Percentiles rank a stretch among this genome's conserved stretches.
Evolutionary conservation across 805 yeast species (phyloP).

Genomic region (Ogataea allantospora): DNA sequence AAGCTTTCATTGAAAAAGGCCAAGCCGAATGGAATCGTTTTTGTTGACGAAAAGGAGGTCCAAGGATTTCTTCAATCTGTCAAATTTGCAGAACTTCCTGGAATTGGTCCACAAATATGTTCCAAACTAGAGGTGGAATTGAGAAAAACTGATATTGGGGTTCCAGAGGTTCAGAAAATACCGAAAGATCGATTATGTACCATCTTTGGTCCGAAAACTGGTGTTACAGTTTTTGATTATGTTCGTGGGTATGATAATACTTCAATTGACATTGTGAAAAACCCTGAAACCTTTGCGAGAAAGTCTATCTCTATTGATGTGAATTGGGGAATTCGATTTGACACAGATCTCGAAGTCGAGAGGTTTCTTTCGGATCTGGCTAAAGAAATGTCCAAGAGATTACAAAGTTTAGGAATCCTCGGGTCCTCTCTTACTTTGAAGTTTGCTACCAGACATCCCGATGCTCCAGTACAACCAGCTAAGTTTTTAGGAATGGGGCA

Average conservation of each 20-base stretch:
- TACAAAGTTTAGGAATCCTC: constrained; percentile 43
- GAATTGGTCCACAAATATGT: constrained; percentile 55
- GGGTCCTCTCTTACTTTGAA: constrained; percentile 65
- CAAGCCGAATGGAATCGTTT: constrained; percentile 71
- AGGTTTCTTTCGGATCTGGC: constrained; percentile 57
- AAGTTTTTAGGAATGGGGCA: constrained; percentile 84
- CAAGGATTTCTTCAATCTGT: constrained; percentile 38
- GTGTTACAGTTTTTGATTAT: constrained; percentile 56
- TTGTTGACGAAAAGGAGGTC: constrained; percentile 33
- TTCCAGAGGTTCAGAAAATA: constrained; percentile 40
- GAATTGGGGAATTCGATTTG: constrained; percentile 85
- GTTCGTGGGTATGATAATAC: constrained; percentile 69
- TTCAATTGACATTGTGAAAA: constrained; percentile 49
- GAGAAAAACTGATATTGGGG: constrained; percentile 24
- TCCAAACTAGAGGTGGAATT: constrained; percentile 43
- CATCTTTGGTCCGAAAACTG: constrained; percentile 68
- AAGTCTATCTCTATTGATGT: constrained; percentile 86
- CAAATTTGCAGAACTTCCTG: constrained; percentile 51
- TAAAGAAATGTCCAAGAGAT: constrained; percentile 55
- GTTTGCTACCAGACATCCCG: constrained; percentile 58
- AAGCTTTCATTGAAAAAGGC: constrained; percentile 70
- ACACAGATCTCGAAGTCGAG: constrained; percentile 58
- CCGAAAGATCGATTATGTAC: constrained; percentile 38
- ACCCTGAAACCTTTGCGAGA: constrained; percentile 52
- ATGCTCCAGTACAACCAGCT: constrained; percentile 72